Evolutionary conservation across 345 rosid species (phyloP).

Genomic region (Excoecaria cochinchinensis): DNA sequence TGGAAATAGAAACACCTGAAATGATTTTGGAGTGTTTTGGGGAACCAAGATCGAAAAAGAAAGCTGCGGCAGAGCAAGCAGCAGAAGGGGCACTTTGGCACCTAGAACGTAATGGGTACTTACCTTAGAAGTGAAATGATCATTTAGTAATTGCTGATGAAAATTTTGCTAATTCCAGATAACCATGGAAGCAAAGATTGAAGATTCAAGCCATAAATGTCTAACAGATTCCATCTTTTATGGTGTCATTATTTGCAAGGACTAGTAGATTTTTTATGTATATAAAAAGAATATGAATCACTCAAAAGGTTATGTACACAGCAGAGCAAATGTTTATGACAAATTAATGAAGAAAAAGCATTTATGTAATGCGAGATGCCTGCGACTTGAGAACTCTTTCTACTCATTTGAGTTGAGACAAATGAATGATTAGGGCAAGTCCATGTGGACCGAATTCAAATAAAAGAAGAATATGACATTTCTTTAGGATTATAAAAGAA

Average conservation of each 20-base stretch:
- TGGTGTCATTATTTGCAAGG: not conserved
- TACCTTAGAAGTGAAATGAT: conserved; percentile 7
- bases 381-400: too few species aligned
- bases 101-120: conserved; percentile 49
- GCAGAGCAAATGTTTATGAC: too few species aligned
- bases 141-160: not conserved
- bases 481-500: too few species aligned
- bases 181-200: not conserved
- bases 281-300: too few species aligned
- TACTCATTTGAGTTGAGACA: too few species aligned
- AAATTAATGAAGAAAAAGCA: too few species aligned
- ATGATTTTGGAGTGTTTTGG: conserved; percentile 57
- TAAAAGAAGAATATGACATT: too few species aligned
- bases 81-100: conserved; percentile 83
- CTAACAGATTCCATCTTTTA: not conserved
- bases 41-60: conserved; percentile 51
- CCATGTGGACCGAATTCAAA: too few species aligned
- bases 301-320: too few species aligned
- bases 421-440: too few species aligned
- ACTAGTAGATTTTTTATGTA: too few species aligned
- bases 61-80: conserved; percentile 76
- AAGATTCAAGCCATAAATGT: not conserved
- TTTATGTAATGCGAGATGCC: too few species aligned
- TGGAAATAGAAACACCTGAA: conserved; percentile 51
- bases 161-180: not conserved